Evolutionary conservation across 2,329 filamentous ascomycete species (phyloP).

Genomic region (Conoideocrella luteorostrata): DNA sequence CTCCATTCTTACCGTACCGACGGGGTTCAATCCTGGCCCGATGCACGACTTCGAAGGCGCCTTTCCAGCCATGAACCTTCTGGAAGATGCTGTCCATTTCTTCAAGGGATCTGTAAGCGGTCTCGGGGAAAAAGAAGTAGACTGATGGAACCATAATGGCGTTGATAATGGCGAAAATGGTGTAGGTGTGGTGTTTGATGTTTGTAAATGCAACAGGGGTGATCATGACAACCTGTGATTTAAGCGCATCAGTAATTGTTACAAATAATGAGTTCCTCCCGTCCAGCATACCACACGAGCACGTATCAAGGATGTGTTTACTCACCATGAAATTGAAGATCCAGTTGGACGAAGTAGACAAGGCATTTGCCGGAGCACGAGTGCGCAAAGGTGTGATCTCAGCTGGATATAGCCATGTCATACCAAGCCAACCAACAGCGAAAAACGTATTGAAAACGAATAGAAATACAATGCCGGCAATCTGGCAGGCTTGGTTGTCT

Average conservation of each 20-base stretch:
- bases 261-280: too few species aligned
- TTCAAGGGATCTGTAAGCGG: slow-evolving; percentile 56
- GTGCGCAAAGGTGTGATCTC: slow-evolving; percentile 64
- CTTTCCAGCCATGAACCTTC: slow-evolving; percentile 40
- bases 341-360: slow-evolving; percentile 51
- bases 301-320: neutral
- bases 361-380: slow-evolving; percentile 53
- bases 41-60: slow-evolving; percentile 29
- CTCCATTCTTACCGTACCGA: slow-evolving; percentile 53
- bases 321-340: slow-evolving; percentile 54
- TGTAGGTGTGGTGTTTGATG: slow-evolving; percentile 56
- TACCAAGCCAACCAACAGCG: slow-evolving; percentile 52
- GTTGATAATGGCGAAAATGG: slow-evolving; percentile 62
- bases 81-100: slow-evolving; percentile 62
- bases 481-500: slow-evolving; percentile 41
- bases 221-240: slow-evolving; percentile 49
- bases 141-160: slow-evolving; percentile 50
- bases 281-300: too few species aligned
- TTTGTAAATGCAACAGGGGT: slow-evolving; percentile 52
- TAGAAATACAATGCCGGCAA: slow-evolving; percentile 59
- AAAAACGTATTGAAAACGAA: slow-evolving; percentile 56
- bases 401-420: slow-evolving; percentile 58
- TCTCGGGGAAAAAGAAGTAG: slow-evolving; percentile 61
- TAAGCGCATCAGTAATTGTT: neutral
- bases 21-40: slow-evolving; percentile 41